Evolutionary conservation across 1,284 basidiomycete species (phyloP), one percentile per base, ranked within the genome.

Genomic region (Tilletiopsis washingtonensis): DNA sequence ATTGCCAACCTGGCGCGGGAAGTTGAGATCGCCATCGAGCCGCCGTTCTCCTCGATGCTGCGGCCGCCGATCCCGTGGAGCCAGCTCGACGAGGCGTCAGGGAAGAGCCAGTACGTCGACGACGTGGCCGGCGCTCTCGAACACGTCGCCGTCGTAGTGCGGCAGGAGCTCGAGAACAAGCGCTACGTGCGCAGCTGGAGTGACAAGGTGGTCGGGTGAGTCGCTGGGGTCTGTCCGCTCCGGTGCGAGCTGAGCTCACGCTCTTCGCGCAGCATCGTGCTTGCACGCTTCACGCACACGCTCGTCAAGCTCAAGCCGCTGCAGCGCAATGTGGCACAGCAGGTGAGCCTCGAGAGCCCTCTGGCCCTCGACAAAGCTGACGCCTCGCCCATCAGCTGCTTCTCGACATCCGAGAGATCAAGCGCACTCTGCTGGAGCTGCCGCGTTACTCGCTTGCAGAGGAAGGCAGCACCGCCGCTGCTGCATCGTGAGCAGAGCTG

Each of bases 371-470:
- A n/a, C n/a, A n/a, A n/a, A n/a, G n/a, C n/a, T n/a, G n/a, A n/a
- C n/a, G n/a, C n/a, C n/a, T n/a, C n/a, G n/a, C 60, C 4, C 54
- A 63, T 41, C 67, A 72, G 54, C 43, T 70, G n/a, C 20, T 57
- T 39, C 27, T 49, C 17, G 70, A 72, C 42, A 48, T 61, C 2
- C 34, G 23, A 3, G 62, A 67, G 25, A 41, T 72, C 25, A 52
- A 45, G n/a, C 49, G 53, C 34, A 53, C 53, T 12, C 45, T 72
- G 23, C 36, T 62, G 14, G 69, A 67, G 32, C 41, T 70, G 39
- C 70, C 70, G 39, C 59, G 63, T 4, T 67, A 62, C 34, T 51
- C 59, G 78, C 49, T 79, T 86, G 3, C 84, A 84, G 64, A 79
- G 82, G 25, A 48, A 24, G 43, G 17, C 32, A 37, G 46, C 7